Evolutionary conservation across 345 rosid genomes (phyloP).

Genomic region (Abelmoschus esculentus): DNA sequence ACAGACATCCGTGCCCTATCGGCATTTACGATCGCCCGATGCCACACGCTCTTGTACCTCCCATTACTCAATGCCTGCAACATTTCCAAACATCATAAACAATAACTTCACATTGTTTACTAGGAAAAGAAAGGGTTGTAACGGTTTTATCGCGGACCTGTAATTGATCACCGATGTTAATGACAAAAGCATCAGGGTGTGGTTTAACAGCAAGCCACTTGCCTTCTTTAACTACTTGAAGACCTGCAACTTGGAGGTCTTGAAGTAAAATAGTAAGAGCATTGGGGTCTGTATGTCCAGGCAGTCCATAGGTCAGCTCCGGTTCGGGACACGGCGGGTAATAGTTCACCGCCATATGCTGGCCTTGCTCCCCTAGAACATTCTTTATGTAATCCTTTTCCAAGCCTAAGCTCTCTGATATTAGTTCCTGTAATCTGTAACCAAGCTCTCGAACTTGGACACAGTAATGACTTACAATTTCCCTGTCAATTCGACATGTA

Average conservation of each 20-base stretch:
- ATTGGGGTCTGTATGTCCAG: slow-evolving; percentile 88
- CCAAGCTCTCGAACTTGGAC: slow-evolving; percentile 59
- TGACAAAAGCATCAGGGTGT: slow-evolving; percentile 64
- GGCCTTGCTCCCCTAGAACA: slow-evolving; percentile 74
- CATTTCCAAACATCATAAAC: background rate
- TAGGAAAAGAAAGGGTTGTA: background rate
- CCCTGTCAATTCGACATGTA: slow-evolving; percentile 28
- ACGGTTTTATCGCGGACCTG: slow-evolving; percentile 38
- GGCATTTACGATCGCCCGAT: slow-evolving; percentile 57
- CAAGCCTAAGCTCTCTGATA: slow-evolving; percentile 81
- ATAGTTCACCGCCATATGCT: slow-evolving; percentile 88
- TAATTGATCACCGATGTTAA: slow-evolving; percentile 84
- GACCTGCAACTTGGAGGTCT: slow-evolving; percentile 61
- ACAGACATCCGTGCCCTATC: slow-evolving; percentile 58
- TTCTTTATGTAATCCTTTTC: slow-evolving; percentile 43
- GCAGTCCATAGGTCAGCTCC: slow-evolving; percentile 82
- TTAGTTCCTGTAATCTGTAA: slow-evolving; percentile 46
- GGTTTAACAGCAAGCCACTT: slow-evolving; percentile 82
- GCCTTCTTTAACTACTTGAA: slow-evolving; percentile 69
- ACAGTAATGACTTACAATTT: slow-evolving; percentile 51
- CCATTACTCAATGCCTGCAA: slow-evolving; percentile 81
- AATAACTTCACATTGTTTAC: background rate
- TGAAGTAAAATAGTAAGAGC: slow-evolving; percentile 81
- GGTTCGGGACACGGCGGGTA: slow-evolving; percentile 94
- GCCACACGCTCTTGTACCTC: slow-evolving; percentile 81